A percentile compares a stretch with the other conserved stretches of the same genome.
phyloP scores from a whole-genome alignment of 2,329 filamentous ascomycete species.

The Pleochaeta shiraiana region DNA sequence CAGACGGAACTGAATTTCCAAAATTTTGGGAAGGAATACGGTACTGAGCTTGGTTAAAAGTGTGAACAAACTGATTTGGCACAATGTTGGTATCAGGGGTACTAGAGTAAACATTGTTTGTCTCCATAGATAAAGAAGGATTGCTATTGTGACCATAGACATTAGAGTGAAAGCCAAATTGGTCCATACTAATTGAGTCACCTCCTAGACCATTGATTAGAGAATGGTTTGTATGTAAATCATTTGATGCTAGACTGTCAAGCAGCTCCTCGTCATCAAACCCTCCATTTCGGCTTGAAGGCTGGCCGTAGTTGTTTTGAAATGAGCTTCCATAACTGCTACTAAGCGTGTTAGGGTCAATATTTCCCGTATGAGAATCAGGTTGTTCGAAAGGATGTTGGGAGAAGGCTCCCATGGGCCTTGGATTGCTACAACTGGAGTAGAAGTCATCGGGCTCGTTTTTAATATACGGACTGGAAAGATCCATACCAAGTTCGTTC shows the following conservation, averaged over 20 bases:
- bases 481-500: constrained; percentile 19
- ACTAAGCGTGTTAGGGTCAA: constrained; percentile 71
- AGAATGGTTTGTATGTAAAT: constrained; percentile 20
- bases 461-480: constrained; percentile 39
- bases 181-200: constrained; percentile 28
- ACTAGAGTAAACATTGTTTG: constrained; percentile 58
- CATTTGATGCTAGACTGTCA: constrained; percentile 38
- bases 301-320: constrained; percentile 34
- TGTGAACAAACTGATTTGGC: constrained; percentile 68
- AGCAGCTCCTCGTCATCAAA: constrained; percentile 81
- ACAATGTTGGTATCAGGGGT: constrained; percentile 85
- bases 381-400: constrained; percentile 24
- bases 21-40: constrained; percentile 37
- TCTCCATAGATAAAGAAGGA: constrained; percentile 36
- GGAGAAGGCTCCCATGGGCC: constrained; percentile 21
- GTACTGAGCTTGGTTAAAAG: constrained; percentile 59
- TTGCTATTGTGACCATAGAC: constrained; percentile 35
- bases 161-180: constrained; percentile 32
- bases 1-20: constrained; percentile 30
- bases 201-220: constrained; percentile 31
- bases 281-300: constrained; percentile 36
- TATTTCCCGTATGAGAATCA: constrained; percentile 26
- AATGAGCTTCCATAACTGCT: constrained; percentile 32
- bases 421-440: constrained; percentile 16
- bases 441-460: constrained; percentile 41